A percentile compares a stretch with the other conserved stretches of the same genome.
These are phyloP conservation scores for Hypoxylon lienhwacheense DNA, from an alignment of 495 filamentous ascomycete species.

Conservation along the genomic window DNA sequence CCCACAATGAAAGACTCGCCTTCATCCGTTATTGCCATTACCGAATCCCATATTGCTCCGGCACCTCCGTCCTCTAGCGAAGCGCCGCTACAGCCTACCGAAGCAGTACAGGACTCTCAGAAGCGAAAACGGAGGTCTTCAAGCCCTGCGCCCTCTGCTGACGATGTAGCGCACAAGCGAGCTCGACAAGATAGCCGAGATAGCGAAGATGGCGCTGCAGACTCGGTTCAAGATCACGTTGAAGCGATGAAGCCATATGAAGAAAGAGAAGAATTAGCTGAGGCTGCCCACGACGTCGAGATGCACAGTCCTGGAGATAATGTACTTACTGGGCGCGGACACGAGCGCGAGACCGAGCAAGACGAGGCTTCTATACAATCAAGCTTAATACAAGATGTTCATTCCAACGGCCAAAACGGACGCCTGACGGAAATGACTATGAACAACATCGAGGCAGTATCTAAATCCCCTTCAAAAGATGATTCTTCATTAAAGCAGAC, in stretches of 20 bases:
- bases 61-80: slow-evolving; percentile 16
- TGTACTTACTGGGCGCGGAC: background rate
- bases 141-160: slow-evolving; percentile 62
- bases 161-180: slow-evolving; percentile 49
- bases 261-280: background rate
- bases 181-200: slow-evolving; percentile 37
- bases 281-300: slow-evolving; percentile 13
- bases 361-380: slow-evolving; percentile 1
- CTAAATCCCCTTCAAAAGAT: slow-evolving; percentile 12
- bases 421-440: slow-evolving; percentile 31
- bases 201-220: slow-evolving; percentile 10
- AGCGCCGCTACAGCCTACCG: slow-evolving; percentile 33
- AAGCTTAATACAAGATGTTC: slow-evolving; percentile 11
- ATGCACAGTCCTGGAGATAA: slow-evolving; percentile 17
- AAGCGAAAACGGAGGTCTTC: slow-evolving; percentile 76
- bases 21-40: slow-evolving; percentile 5
- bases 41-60: slow-evolving; percentile 12
- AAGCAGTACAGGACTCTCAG: slow-evolving; percentile 59
- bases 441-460: slow-evolving; percentile 25
- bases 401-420: slow-evolving; percentile 16
- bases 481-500: slow-evolving; percentile 43
- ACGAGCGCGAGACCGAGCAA: slow-evolving; percentile 1
- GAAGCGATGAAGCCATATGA: slow-evolving; percentile 5
- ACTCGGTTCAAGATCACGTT: background rate
- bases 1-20: slow-evolving; percentile 5